Percentiles rank a stretch among this genome's conserved stretches.
phyloP scores from a whole-genome alignment of 2,329 filamentous ascomycete genomes.

The Aspergillus sergii region DNA sequence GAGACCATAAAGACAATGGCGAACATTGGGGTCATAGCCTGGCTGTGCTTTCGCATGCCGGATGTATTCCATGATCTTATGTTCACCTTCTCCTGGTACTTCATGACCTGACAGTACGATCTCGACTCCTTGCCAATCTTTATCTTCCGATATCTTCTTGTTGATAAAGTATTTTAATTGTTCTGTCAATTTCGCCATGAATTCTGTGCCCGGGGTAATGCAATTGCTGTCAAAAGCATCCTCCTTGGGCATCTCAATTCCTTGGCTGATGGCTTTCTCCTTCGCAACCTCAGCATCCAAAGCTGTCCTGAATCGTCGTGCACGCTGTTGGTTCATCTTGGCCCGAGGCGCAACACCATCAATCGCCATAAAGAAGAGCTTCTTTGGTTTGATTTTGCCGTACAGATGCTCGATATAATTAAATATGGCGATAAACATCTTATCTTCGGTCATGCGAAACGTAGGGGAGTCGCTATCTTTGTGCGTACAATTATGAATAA shows the following conservation, averaged over 20 bases:
- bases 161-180: constrained; percentile 98
- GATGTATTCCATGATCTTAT: constrained; percentile 99
- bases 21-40: constrained; percentile 87
- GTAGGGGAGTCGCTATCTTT: constrained; percentile 91
- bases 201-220: constrained; percentile 93
- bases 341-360: constrained; percentile 96
- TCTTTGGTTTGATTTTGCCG: constrained; percentile 97
- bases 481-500: constrained; percentile 99
- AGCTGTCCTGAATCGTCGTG: constrained; percentile 91
- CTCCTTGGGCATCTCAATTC: constrained; percentile 90
- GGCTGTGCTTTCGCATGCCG: constrained; percentile 94
- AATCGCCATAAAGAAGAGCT: constrained; percentile 99
- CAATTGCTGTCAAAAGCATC: constrained; percentile 98
- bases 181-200: constrained; percentile 93
- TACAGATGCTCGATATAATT: constrained; percentile 99
- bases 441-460: constrained; percentile 91
- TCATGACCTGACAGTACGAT: constrained; percentile 96
- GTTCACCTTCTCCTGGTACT: constrained; percentile 95
- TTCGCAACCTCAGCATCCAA: constrained; percentile 85
- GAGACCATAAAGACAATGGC: constrained; percentile 94
- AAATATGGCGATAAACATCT: constrained; percentile 99
- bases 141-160: constrained; percentile 96
- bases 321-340: constrained; percentile 99
- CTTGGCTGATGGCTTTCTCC: constrained; percentile 88
- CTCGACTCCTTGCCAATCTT: constrained; percentile 96